Base-by-base conservation (phyloP, 495 filamentous ascomycete genomes). In the Penicillium manginii region DNA sequence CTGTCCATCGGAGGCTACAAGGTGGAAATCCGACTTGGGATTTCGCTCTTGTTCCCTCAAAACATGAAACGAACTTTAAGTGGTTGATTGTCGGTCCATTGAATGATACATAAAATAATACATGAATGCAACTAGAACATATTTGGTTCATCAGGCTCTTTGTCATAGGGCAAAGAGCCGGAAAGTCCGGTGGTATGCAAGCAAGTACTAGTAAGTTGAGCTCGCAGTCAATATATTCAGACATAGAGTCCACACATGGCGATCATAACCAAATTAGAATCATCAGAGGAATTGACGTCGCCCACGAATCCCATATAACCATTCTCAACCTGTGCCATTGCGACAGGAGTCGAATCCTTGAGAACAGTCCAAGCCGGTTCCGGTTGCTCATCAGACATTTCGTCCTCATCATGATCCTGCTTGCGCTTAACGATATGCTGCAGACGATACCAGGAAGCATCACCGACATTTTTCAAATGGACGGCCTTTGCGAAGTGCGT, bases 251-350 rank as follows among this genome's bases (percentile, higher is more conserved):
- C 59, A 26, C 47, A 37, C 59, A 57, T 61, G 8, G 40, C 59
- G 12, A 57, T 22, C 5, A 61, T n/a, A 1, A 61, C 17, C 1
- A 29, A 2, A 26, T 10, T 19, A 0, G 53, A 45, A 1, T 22
- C 26, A 3, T 32, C 17, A 5, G 33, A 48, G 7, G 9, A 2
- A 7, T 46, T 23, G 21, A 17, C 2, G 4, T 52, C 42, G 17
- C 59, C 59, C 22, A 57, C 50, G 42, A 47, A 57, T 1, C 59
- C 59, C 39, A 61, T 10, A 23, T 47, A 47, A 0, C 59, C 59
- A 2, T 48, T 3, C 2, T 39, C 53, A 7, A 53, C 21, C 1
- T 26, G 23, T 2, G 59, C 40, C 48, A 54, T 21, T 4, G 48
- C 59, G 19, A 52, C 53, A 2, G 53, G 40, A 17, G 40, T n/a